Evolutionary conservation across 495 filamentous ascomycete species (phyloP), one percentile per base, ranked within the genome.

Genomic region (Hamigera avellanea): DNA sequence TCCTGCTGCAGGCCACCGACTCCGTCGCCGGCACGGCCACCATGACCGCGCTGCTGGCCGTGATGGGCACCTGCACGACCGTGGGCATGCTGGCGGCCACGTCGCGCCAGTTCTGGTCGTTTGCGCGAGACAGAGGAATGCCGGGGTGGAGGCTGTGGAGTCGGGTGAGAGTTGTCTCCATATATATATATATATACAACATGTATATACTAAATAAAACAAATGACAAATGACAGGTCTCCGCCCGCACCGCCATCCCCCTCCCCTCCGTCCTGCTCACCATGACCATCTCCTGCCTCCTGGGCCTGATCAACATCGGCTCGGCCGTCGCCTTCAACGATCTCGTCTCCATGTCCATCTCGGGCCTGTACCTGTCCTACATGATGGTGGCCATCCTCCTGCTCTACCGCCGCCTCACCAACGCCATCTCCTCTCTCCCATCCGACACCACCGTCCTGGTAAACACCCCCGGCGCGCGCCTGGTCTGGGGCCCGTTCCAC

Each of bases 111-210:
- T 57, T 57, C 9, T 80, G 70, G 68, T 62, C 75, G 1, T 80
- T 81, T 45, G 73, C 77, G 8, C 51, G 75, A 5, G 76, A 81
- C 46, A 51, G 64, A 10, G 76, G 73, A 8, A 52, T 80, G 0
- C 77, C 77, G 2, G 75, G 70, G 43, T 69, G 66, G 9, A 42
- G 44, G 2, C 64, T 66, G 41, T 67, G 78, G 27, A 57, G 51
- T 10, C 44, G 59, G 25, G n/a, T n/a, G n/a, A n/a, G n/a, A n/a
- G n/a, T n/a, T n/a, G n/a, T n/a, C n/a, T n/a, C n/a, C n/a, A n/a
- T n/a, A n/a, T n/a, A n/a, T n/a, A n/a, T n/a, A n/a, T n/a, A n/a
- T n/a, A n/a, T n/a, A n/a, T n/a, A n/a, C n/a, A n/a, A n/a, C n/a
- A n/a, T n/a, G n/a, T n/a, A n/a, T n/a, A n/a, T n/a, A n/a, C n/a